Evolutionary conservation across 129 eudicot species (phyloP).

Genomic region (Sambucus nigra): DNA sequence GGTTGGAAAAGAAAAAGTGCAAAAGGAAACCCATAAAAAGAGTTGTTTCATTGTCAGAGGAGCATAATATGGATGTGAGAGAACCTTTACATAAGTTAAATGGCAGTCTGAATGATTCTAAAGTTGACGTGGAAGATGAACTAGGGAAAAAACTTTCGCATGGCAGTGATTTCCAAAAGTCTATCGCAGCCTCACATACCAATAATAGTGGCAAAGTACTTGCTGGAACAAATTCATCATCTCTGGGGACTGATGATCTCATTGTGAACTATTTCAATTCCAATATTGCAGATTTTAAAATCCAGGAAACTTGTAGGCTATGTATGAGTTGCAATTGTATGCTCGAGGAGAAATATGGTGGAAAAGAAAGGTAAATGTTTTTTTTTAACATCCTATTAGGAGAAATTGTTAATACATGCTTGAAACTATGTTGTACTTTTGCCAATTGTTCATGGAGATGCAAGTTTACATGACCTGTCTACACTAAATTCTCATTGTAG

Average conservation of each 20-base stretch:
- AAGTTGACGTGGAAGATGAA: slow-evolving; percentile 16
- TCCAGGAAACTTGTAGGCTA: slow-evolving; percentile 43
- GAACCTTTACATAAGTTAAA: slow-evolving; percentile 12
- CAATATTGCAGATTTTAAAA: slow-evolving; percentile 36
- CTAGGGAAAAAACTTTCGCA: slow-evolving; percentile 5
- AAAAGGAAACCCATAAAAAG: slow-evolving; percentile 44
- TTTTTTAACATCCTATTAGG: background rate
- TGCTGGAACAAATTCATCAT: slow-evolving; percentile 12
- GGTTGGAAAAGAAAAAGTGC: slow-evolving; percentile 32
- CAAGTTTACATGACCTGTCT: background rate
- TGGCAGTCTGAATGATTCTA: slow-evolving; percentile 12
- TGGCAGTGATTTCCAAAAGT: slow-evolving; percentile 15
- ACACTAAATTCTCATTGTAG: too few species aligned
- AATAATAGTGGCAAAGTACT: slow-evolving; percentile 5
- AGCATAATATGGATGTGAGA: slow-evolving; percentile 12
- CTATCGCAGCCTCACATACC: slow-evolving; percentile 8
- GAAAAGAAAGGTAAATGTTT: slow-evolving; percentile 40
- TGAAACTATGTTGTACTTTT: slow-evolving; percentile 1
- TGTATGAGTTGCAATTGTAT: slow-evolving; percentile 34
- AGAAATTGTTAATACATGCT: background rate
- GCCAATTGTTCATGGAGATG: background rate
- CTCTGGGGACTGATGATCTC: slow-evolving; percentile 20
- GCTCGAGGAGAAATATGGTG: slow-evolving; percentile 27
- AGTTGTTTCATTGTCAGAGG: slow-evolving; percentile 39
- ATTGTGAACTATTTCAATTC: slow-evolving; percentile 29